These are phyloP conservation scores for Cyphellophora attinorum DNA, from an alignment of 2,329 filamentous ascomycete genomes.

Conservation along the genomic window DNA sequence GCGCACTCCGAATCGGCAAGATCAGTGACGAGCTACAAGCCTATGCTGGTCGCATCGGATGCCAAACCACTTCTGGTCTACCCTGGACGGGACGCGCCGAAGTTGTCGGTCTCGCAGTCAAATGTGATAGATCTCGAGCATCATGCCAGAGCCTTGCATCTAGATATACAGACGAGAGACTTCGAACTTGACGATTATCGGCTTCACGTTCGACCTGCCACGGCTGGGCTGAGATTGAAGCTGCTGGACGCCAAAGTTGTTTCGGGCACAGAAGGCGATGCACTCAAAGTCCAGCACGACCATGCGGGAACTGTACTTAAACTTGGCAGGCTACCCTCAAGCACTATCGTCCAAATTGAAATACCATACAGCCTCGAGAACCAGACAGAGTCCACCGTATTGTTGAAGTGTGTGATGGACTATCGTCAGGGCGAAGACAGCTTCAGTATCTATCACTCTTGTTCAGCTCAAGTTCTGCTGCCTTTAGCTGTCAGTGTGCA, in stretches of 20 bases:
- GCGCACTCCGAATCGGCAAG: conserved; percentile 1
- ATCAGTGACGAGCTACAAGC: no score
- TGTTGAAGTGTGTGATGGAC: conserved; percentile 61
- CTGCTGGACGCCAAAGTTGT: conserved; percentile 43
- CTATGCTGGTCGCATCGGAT: no score
- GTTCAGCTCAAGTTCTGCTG: conserved; percentile 61
- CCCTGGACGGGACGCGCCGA: conserved; percentile 7
- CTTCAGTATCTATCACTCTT: conserved; percentile 54
- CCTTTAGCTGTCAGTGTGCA: conserved; percentile 93
- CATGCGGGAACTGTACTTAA: no score
- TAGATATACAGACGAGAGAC: no score
- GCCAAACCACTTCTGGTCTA: conserved; percentile 18
- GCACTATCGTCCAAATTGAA: conserved; percentile 36
- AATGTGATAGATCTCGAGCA: no score
- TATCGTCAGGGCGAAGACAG: conserved; percentile 60
- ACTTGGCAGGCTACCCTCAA: no score
- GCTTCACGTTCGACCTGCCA: conserved; percentile 53
- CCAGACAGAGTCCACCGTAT: conserved; percentile 51
- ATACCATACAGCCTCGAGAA: conserved; percentile 77
- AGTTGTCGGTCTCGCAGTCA: no score
- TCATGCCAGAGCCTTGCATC: no score
- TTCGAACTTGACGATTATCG: no score
- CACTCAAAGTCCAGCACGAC: no score
- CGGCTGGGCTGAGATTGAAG: conserved; percentile 55
- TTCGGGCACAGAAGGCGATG: no score